These are phyloP conservation scores for Candida nitratophila DNA, from an alignment of 805 yeast species.

Conservation along the genomic window DNA sequence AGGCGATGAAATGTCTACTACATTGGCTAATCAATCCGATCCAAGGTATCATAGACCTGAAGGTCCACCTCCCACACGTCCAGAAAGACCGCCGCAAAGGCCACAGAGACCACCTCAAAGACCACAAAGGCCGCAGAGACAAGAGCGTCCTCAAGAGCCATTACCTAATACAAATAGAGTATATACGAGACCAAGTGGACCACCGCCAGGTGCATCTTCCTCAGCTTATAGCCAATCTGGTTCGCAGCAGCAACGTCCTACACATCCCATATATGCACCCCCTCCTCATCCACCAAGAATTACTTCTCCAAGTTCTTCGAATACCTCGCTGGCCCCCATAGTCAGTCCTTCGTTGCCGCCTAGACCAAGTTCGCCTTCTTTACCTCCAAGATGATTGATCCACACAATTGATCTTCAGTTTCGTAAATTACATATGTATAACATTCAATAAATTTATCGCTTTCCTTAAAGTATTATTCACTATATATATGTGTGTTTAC, in stretches of 20 bases:
- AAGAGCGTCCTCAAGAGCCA: no score
- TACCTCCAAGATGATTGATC: not conserved
- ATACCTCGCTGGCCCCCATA: not conserved
- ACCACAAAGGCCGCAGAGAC: not conserved
- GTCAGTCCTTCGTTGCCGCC: not conserved
- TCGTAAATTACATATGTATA: no score
- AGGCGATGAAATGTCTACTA: conserved; percentile 8
- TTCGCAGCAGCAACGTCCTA: not conserved
- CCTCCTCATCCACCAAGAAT: not conserved
- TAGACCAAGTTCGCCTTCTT: not conserved
- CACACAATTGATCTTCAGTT: not conserved
- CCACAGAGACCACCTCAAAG: not conserved
- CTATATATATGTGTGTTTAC: no score
- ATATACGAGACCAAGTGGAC: not conserved
- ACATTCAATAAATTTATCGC: no score
- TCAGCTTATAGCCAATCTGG: not conserved
- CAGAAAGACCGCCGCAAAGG: not conserved
- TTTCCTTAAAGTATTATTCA: no score
- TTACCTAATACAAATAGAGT: no score
- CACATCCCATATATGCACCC: not conserved
- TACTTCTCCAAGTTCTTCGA: not conserved
- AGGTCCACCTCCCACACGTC: not conserved
- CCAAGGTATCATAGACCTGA: not conserved
- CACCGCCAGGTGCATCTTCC: not conserved
- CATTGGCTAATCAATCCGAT: not conserved